phyloP scores from a whole-genome alignment of 1,284 basidiomycete species.

The Schizopora paradoxa region DNA sequence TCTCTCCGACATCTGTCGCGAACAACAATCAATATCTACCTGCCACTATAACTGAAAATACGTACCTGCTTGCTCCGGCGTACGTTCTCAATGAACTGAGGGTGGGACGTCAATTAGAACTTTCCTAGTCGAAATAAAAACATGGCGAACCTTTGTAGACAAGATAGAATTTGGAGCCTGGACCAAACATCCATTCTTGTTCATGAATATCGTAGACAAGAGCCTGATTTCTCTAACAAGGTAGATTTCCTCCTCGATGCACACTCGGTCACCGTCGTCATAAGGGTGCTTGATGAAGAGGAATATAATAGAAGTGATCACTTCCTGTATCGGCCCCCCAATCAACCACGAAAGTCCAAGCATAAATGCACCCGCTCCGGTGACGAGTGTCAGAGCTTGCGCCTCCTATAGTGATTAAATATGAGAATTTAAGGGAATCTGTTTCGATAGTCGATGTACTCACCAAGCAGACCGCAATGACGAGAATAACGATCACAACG shows the following conservation, averaged over 20 bases:
- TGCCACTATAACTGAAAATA: too few relatives aligned
- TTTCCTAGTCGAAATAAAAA: background rate
- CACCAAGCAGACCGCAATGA: constrained; percentile 76
- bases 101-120: too few relatives aligned
- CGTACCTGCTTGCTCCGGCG: constrained; percentile 67
- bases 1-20: constrained; percentile 75
- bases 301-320: constrained; percentile 78
- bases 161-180: constrained; percentile 70
- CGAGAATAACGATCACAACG: constrained; percentile 62
- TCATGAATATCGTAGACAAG: constrained; percentile 73
- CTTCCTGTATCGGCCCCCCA: constrained; percentile 62
- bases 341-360: constrained; percentile 90
- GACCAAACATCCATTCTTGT: constrained; percentile 51
- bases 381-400: constrained; percentile 68
- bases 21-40: too few relatives aligned
- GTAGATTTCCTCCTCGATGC: constrained; percentile 51
- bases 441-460: too few relatives aligned
- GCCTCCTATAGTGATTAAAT: too few relatives aligned
- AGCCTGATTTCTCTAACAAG: constrained; percentile 86
- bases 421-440: constrained; percentile 59
- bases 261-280: constrained; percentile 83
- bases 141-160: constrained; percentile 51
- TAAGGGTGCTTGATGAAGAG: constrained; percentile 84
- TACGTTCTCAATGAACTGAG: constrained; percentile 66
- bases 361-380: constrained; percentile 76